Conservation (phyloP, 306 rosid species). For the Carpinus viminea region DNA sequence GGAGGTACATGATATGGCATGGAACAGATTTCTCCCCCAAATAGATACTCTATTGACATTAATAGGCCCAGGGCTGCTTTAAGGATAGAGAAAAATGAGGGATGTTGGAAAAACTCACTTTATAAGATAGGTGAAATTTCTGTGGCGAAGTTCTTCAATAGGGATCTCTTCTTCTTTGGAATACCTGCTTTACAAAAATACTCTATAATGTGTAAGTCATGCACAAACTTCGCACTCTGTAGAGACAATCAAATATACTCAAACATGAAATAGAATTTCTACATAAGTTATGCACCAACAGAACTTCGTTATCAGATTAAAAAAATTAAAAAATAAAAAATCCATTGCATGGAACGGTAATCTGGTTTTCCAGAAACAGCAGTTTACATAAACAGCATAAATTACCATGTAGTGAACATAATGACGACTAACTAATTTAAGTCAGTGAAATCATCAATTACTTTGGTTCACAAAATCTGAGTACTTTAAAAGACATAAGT, state of each 20-base stretch:
- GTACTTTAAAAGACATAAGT: not conserved
- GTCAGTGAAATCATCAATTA: not conserved
- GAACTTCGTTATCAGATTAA: not conserved
- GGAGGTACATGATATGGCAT: not conserved
- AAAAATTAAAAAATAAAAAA: not conserved
- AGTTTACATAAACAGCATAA: constrained; percentile 15
- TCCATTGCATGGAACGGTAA: not conserved
- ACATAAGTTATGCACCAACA: not conserved
- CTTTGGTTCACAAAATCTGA: constrained; percentile 13
- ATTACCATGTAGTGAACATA: not conserved
- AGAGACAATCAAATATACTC: not conserved
- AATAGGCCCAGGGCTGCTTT: not conserved
- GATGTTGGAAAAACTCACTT: constrained; percentile 56
- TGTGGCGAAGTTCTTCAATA: constrained; percentile 44
- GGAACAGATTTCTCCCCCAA: not conserved
- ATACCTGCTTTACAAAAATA: constrained; percentile 54
- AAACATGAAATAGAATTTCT: not conserved
- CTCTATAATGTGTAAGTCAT: not conserved
- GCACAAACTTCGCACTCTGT: not conserved
- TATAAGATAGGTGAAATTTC: constrained; percentile 75
- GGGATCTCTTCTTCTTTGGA: constrained; percentile 87
- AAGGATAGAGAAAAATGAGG: not conserved
- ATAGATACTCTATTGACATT: not conserved
- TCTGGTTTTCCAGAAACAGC: not conserved
- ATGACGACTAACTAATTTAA: not conserved